Evolutionary conservation across 192 early-diverging fungal species (phyloP).

Genomic region (Umbelopsis vinacea): DNA sequence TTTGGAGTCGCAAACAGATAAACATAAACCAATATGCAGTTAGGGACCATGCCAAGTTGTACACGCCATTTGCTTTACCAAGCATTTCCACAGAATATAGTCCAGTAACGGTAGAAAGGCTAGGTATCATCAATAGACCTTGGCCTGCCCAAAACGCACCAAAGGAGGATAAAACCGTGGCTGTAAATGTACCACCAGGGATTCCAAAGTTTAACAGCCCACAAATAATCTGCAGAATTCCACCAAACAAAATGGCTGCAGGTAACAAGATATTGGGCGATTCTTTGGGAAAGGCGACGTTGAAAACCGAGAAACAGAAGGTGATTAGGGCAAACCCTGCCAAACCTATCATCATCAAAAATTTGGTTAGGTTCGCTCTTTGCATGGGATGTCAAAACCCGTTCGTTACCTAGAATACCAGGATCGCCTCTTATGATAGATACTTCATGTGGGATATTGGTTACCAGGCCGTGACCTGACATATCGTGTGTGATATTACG

Average conservation of each 20-base stretch:
- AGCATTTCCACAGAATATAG: background rate
- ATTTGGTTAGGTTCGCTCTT: background rate
- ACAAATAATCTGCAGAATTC: constrained; percentile 27
- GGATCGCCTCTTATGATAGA: constrained; percentile 2
- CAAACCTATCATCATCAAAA: background rate
- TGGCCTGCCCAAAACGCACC: constrained; percentile 36
- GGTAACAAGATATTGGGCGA: constrained; percentile 22
- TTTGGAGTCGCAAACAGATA: background rate
- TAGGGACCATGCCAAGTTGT: background rate
- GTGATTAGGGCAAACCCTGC: constrained; percentile 29
- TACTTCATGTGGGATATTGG: background rate
- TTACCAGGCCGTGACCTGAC: background rate
- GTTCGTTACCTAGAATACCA: background rate
- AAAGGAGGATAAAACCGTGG: constrained; percentile 25
- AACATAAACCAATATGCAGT: constrained; percentile 19
- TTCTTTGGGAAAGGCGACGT: constrained; percentile 22
- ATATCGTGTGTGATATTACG: constrained; percentile 14
- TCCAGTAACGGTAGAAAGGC: background rate
- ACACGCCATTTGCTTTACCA: background rate
- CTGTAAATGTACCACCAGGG: constrained; percentile 36
- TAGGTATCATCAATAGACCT: constrained; percentile 30
- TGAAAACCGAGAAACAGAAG: constrained; percentile 26
- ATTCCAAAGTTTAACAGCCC: constrained; percentile 30
- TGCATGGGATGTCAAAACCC: no score
- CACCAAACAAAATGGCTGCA: constrained; percentile 36